Base-by-base conservation (phyloP, 176 grass and related monocot species). In the Canna indica region DNA sequence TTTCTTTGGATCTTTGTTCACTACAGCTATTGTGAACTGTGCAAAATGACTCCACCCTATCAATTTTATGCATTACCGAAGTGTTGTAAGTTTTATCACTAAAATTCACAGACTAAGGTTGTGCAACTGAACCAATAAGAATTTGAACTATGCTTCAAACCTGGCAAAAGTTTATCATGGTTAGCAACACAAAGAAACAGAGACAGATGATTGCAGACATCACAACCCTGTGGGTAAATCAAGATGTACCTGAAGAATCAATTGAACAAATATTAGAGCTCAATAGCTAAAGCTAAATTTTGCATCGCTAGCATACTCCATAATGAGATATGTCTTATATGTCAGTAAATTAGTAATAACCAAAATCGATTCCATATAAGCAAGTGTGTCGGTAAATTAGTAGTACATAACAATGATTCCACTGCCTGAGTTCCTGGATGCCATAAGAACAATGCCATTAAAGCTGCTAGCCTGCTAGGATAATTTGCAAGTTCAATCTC, bases 1-100 rank as follows among this genome's bases (percentile, higher is more conserved):
- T 83, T 99, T 99, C 87, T 99, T 99, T 44, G 90, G 89, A 72
- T 99, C 90, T 84, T 82, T 99, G 68, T 99, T 99, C 79, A 99
- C 88, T 80, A 99, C 95, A 82, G 95, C 86, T 93, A 99, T 93
- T 25, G 90, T 99, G 81, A 94, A 99, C 68, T 94, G 90, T 25
- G 90, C 90, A 77, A 99, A 90, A 74, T 99, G 95, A 77, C 86
- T 93, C 95, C 95, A 99, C 44, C 95, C 95, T 99, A 78, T 78
- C 83, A 83, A 24, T 80, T 25, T 71, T 71, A 77, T 34, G n/a
- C 75, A 95, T 46, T 44, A 52, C 70, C 68, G 24, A 83, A 35
- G 45, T 13, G 50, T 14, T 64, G 36, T 85, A 44, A 53, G 38
- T 73, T 75, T 68, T 24, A 35, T 32, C 44, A 71, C 27, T 35